Percentiles rank a stretch among this genome's conserved stretches.
These are phyloP conservation scores for Kwoniella europaea DNA, from an alignment of 768 basidiomycete species.

Conservation along the genomic window DNA sequence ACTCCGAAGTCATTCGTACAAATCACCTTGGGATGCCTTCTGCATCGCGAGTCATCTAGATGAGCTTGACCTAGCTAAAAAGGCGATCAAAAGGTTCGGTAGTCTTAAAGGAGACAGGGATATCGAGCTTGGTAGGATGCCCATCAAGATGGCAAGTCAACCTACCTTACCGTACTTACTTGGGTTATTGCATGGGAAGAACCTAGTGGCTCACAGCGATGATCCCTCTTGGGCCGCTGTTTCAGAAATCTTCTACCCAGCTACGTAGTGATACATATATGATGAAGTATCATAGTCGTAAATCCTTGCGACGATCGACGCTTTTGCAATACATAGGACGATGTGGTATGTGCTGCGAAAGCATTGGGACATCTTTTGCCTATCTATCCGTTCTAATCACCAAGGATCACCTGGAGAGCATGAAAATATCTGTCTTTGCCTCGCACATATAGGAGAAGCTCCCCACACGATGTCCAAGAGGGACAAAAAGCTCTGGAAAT, in stretches of 20 bases:
- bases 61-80: background rate
- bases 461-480: too few species aligned
- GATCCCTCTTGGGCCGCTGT: background rate
- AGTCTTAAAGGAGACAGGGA: background rate
- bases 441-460: background rate
- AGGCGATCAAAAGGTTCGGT: background rate
- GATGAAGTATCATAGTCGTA: too few species aligned
- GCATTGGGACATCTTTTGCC: too few species aligned
- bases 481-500: background rate
- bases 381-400: too few species aligned
- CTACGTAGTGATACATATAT: too few species aligned
- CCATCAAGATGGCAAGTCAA: background rate
- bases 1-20: background rate
- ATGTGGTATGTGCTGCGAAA: too few species aligned
- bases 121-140: background rate
- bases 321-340: too few species aligned
- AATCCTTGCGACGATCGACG: too few species aligned
- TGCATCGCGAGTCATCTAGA: constrained; percentile 10
- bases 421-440: background rate
- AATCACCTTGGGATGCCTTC: constrained; percentile 7
- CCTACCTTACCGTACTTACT: background rate
- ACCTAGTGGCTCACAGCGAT: background rate
- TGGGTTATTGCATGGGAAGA: background rate
- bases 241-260: background rate
- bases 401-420: too few species aligned